Evolutionary conservation across 2,329 filamentous ascomycete genomes (phyloP).

Genomic region (Colletotrichum scovillei): DNA sequence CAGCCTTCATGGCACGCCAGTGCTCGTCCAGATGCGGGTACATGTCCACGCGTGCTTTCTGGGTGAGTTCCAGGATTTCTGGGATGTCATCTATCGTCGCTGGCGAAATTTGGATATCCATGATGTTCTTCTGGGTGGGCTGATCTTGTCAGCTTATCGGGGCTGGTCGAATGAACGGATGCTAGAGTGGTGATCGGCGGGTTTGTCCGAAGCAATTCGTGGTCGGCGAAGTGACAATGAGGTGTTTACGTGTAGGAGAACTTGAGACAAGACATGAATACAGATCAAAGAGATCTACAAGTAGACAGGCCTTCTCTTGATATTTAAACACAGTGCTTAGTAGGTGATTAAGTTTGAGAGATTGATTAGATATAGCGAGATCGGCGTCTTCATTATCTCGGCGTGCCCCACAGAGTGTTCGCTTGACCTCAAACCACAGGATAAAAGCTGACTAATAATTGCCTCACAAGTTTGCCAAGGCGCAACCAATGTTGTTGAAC

Average conservation of each 20-base stretch:
- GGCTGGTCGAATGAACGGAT: not conserved
- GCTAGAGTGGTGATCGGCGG: not conserved
- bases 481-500: not conserved
- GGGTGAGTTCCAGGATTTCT: slow-evolving; percentile 39
- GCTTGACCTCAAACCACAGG: not conserved
- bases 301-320: not conserved
- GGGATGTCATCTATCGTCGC: slow-evolving; percentile 39
- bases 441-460: not conserved
- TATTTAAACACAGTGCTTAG: not conserved
- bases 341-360: not conserved
- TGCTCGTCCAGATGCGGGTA: slow-evolving; percentile 41
- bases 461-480: not conserved
- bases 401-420: not conserved
- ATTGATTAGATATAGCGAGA: not conserved
- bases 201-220: not conserved
- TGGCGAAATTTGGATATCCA: slow-evolving; percentile 32
- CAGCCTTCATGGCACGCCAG: slow-evolving; percentile 34
- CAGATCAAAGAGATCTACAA: not conserved
- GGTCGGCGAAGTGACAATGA: too few species aligned
- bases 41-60: slow-evolving; percentile 41
- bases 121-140: not conserved
- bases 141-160: not conserved
- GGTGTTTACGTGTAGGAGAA: not conserved
- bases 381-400: not conserved
- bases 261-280: not conserved